Evolutionary conservation across 1,284 basidiomycete genomes (phyloP), one percentile per base, ranked within the genome.

Genomic region (Marasmius tenuissimus): DNA sequence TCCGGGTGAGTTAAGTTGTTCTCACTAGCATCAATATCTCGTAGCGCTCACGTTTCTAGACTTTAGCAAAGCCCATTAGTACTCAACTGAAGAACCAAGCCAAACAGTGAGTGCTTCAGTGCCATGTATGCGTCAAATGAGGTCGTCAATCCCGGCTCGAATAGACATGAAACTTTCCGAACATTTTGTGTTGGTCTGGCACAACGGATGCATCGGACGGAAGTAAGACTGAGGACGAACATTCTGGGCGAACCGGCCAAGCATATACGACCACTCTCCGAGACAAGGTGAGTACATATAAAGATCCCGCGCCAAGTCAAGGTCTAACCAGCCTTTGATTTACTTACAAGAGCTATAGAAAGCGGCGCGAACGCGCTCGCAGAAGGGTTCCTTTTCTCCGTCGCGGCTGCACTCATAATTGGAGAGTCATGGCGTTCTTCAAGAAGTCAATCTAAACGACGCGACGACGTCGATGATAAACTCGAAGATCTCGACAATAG

Each of bases 321-420:
- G 55, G 22, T 8, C 12, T 60, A 9, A 48, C 27, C 27, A 0
- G 45, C 37, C 39, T 42, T 10, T 51, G 39, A 27, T 18, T 59
- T 20, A n/a, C 27, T 42, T 45, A 37, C 49, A 51, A 95, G 94
- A 67, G 94, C 94, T 0, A 92, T 96, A 58, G 93, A 95, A 68
- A 94, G 91, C 68, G 94, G 94, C 14, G 92, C 94, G 12, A 94
- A 93, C 63, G 84, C 88, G 16, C 77, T 96, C 11, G 93, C 94
- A 0, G 94, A 96, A 75, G 88, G 91, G 0, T 96, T 96, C 70
- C 82, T 96, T 4, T 96, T 96, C 73, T 67, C 80, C 6, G 93
- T 96, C 3, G 93, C 92, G 0, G 88, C 89, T 0, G 75, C 77
- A 0, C 77, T 96, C 7, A 94, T 96, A 57, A 65, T 95, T 2